Conservation (phyloP, 371 early-diverging fungal genomes). For the Nosema granulosis region DNA sequence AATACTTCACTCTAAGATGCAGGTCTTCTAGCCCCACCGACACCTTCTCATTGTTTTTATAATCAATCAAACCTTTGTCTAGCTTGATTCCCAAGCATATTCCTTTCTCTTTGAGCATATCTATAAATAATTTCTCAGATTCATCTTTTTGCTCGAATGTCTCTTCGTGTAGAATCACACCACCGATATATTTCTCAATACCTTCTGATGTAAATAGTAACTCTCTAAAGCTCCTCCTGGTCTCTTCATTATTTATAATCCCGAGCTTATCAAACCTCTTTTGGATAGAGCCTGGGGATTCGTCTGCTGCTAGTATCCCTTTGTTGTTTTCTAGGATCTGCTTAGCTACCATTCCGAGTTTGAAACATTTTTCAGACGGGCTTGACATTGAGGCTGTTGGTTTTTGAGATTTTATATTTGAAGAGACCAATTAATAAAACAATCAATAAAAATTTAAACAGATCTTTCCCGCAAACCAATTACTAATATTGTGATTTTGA, state of each 20-base stretch:
- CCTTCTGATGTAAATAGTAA: constrained; percentile 69
- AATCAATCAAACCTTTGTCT: constrained; percentile 68
- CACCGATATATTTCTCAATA: constrained; percentile 69
- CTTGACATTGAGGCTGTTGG: too few relatives aligned
- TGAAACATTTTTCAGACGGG: constrained; percentile 28
- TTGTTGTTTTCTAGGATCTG: constrained; percentile 69
- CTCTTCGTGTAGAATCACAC: constrained; percentile 72
- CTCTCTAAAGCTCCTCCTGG: constrained; percentile 71
- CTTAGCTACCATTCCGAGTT: constrained; percentile 63
- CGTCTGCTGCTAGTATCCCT: constrained; percentile 71
- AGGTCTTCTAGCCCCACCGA: constrained; percentile 71
- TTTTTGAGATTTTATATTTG: too few relatives aligned
- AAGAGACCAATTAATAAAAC: too few relatives aligned
- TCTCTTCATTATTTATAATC: constrained; percentile 70
- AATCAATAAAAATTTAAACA: too few relatives aligned
- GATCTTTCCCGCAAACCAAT: too few relatives aligned
- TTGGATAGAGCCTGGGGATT: constrained; percentile 70
- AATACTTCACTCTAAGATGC: constrained; percentile 68
- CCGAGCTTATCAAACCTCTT: constrained; percentile 69
- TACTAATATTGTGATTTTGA: too few relatives aligned
- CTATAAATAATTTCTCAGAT: constrained; percentile 68
- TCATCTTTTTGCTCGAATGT: constrained; percentile 69
- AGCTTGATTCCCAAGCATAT: constrained; percentile 71
- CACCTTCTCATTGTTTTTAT: constrained; percentile 69
- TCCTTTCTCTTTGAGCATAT: constrained; percentile 67